A percentile compares a stretch with the other conserved stretches of the same genome.
phyloP scores from a whole-genome alignment of 2,329 filamentous ascomycete species.

The Beauveria asiatica region DNA sequence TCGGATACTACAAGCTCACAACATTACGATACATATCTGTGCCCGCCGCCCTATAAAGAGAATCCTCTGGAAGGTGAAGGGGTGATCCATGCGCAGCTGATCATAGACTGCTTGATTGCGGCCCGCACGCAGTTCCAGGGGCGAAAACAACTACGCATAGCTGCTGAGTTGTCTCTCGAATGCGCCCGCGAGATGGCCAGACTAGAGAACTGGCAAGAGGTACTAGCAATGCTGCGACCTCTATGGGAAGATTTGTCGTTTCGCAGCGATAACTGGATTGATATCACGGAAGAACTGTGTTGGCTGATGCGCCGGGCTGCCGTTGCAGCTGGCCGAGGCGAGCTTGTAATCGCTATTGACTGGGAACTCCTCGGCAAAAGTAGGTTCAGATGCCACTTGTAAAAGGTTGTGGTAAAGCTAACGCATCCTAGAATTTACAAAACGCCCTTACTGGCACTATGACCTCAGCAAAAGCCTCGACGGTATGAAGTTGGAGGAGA shows the following conservation, averaged over 20 bases:
- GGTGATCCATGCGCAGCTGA: constrained; percentile 46
- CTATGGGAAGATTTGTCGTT: constrained; percentile 51
- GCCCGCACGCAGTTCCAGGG: constrained; percentile 47
- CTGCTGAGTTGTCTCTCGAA: constrained; percentile 49
- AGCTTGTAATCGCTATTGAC: constrained; percentile 52
- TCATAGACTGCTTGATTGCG: constrained; percentile 42
- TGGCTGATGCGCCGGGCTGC: constrained; percentile 55
- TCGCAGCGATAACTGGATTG: constrained; percentile 50
- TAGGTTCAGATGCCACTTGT: constrained; percentile 28
- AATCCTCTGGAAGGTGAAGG: constrained; percentile 42
- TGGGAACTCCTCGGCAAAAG: constrained; percentile 56
- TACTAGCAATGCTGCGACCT: constrained; percentile 44
- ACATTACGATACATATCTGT: constrained; percentile 58
- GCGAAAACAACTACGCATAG: constrained; percentile 43
- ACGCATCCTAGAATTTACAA: constrained; percentile 38
- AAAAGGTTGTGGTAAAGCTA: neutral
- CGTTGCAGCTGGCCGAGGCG: constrained; percentile 39
- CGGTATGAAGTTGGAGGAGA: constrained; percentile 34
- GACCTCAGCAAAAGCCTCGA: constrained; percentile 50
- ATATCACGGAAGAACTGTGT: constrained; percentile 50
- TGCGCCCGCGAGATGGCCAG: constrained; percentile 47
- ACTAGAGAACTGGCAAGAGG: constrained; percentile 42
- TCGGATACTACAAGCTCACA: constrained; percentile 43
- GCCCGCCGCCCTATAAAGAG: constrained; percentile 54
- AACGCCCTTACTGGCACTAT: constrained; percentile 50